A percentile compares a stretch with the other conserved stretches of the same genome.
These are phyloP conservation scores for Loxodes magnus DNA, from an alignment of 73 alveolate genomes.

Conservation along the genomic window DNA sequence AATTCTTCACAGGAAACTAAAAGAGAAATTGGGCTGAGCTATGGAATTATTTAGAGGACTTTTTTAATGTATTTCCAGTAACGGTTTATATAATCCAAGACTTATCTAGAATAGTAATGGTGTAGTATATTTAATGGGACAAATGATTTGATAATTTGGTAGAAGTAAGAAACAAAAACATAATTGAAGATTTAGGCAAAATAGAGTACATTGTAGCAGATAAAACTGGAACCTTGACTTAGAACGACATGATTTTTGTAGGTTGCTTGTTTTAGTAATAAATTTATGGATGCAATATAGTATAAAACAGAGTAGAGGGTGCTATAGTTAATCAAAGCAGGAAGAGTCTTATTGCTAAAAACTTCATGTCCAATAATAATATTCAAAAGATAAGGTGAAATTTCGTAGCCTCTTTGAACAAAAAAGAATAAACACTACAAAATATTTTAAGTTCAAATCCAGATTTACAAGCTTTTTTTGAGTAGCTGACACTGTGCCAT, in stretches of 20 bases:
- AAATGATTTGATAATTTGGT: conserved; percentile 11
- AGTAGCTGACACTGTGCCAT: conserved; percentile 57
- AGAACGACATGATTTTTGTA: conserved; percentile 46
- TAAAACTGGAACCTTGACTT: conserved; percentile 58
- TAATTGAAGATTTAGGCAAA: conserved; percentile 26
- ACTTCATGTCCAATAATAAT: background rate
- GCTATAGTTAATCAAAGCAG: background rate
- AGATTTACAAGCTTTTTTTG: conserved; percentile 17
- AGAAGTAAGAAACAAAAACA: conserved; percentile 37
- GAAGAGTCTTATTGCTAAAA: background rate
- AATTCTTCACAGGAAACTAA: too few species aligned
- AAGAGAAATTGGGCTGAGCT: too few species aligned
- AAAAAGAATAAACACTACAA: too few species aligned
- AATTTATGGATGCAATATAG: conserved; percentile 9
- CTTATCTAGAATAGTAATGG: conserved; percentile 50
- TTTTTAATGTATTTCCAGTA: conserved; percentile 76
- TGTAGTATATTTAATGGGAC: conserved; percentile 47
- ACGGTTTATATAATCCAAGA: conserved; percentile 65
- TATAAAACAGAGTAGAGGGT: background rate
- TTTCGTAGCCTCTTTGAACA: too few species aligned
- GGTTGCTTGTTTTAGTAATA: conserved; percentile 14
- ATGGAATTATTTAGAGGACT: too few species aligned
- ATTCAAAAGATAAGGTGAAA: background rate
- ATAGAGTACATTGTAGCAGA: conserved; percentile 42
- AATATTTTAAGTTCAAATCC: too few species aligned